phyloP scores from a whole-genome alignment of 2,329 filamentous ascomycete species.

The Aspergillus brasiliensis region DNA sequence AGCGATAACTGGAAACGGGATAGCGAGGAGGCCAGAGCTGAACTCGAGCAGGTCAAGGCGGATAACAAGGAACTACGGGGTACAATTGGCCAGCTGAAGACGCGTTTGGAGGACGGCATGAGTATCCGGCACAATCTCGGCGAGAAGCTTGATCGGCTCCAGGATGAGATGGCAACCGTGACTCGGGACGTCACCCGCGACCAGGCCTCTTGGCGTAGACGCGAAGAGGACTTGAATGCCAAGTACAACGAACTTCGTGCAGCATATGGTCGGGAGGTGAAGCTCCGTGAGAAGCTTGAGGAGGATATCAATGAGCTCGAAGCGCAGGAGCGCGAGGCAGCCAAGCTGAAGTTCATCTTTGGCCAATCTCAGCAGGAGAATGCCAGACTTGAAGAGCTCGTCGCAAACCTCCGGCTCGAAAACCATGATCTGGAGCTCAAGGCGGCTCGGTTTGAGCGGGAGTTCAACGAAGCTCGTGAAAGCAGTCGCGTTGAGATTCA shows the following conservation, averaged over 20 bases:
- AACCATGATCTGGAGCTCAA: constrained; percentile 72
- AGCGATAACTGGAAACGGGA: constrained; percentile 62
- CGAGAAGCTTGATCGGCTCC: constrained; percentile 78
- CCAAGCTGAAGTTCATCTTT: constrained; percentile 77
- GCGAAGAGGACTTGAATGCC: constrained; percentile 58
- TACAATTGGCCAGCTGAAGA: constrained; percentile 71
- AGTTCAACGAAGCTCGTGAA: constrained; percentile 82
- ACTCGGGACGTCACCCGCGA: constrained; percentile 80
- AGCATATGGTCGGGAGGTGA: constrained; percentile 68
- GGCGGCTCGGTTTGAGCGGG: constrained; percentile 71
- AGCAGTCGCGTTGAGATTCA: constrained; percentile 78
- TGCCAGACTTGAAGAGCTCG: constrained; percentile 64
- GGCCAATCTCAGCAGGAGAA: constrained; percentile 63
- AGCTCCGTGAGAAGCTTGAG: constrained; percentile 62
- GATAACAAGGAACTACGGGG: constrained; percentile 74
- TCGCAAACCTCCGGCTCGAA: constrained; percentile 52
- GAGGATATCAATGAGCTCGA: constrained; percentile 63
- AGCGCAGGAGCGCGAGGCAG: constrained; percentile 71
- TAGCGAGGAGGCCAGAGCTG: constrained; percentile 54
- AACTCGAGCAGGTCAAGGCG: constrained; percentile 53
- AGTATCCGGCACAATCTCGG: constrained; percentile 82
- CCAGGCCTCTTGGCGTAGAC: constrained; percentile 75
- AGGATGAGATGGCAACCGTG: constrained; percentile 81
- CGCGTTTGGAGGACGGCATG: constrained; percentile 83
- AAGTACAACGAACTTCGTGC: constrained; percentile 58